phyloP scores from a whole-genome alignment of 257 asterid species.

The Solanum appendiculatum region DNA sequence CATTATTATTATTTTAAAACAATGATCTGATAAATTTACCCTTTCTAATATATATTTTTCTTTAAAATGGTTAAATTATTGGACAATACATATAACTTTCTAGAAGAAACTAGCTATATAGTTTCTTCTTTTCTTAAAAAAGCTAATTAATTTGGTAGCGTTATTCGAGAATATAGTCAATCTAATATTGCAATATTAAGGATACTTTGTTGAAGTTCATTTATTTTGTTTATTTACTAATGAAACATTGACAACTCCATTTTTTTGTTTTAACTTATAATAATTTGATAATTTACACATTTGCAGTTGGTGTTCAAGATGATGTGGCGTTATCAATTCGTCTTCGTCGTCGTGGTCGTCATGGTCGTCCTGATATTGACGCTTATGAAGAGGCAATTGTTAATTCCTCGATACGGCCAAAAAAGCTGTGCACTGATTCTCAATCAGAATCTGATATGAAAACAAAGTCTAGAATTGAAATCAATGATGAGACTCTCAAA shows the following conservation, averaged over 20 bases:
- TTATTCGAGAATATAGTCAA: background rate
- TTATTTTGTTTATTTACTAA: background rate
- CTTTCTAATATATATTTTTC: background rate
- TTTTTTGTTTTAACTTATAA: too few species aligned
- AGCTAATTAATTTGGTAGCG: background rate
- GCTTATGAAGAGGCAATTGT: too few species aligned
- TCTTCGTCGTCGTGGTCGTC: background rate
- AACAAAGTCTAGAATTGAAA: too few species aligned
- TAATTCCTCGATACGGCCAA: too few species aligned
- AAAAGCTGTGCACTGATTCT: too few species aligned
- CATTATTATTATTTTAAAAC: too few species aligned
- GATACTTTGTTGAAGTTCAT: background rate
- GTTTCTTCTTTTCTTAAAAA: background rate
- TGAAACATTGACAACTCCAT: background rate
- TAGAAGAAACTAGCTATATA: background rate
- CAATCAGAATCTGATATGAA: too few species aligned
- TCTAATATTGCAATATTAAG: background rate
- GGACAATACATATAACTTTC: background rate
- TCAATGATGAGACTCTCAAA: too few species aligned
- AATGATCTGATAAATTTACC: background rate
- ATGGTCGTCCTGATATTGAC: background rate
- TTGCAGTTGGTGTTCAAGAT: background rate
- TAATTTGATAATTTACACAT: too few species aligned
- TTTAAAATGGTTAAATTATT: too few species aligned
- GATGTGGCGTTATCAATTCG: background rate